Percentiles rank a stretch among this genome's conserved stretches.
These are phyloP conservation scores for Xylariomycetidae sp. DNA, from an alignment of 2,329 filamentous ascomycete species.

Conservation along the genomic window DNA sequence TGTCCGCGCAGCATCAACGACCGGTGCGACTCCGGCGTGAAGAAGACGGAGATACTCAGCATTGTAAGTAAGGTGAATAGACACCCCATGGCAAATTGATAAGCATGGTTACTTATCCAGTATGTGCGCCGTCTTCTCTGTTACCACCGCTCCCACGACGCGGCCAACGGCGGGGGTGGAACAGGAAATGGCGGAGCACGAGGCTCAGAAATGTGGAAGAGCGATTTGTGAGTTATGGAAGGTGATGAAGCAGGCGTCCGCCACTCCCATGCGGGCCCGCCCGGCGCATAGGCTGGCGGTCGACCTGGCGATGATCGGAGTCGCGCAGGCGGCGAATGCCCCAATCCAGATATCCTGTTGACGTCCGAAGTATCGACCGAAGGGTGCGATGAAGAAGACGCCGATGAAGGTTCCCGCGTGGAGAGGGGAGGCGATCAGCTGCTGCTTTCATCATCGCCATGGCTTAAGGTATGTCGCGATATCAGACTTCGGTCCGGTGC, in stretches of 20 bases:
- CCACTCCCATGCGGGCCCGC: slow-evolving; percentile 18
- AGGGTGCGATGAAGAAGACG: slow-evolving; percentile 13
- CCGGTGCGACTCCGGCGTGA: slow-evolving; percentile 23
- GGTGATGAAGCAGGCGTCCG: slow-evolving; percentile 22
- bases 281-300: slow-evolving; percentile 17
- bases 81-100: slow-evolving; percentile 13
- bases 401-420: slow-evolving; percentile 21
- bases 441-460: no score
- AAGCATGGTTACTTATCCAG: slow-evolving; percentile 12
- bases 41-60: slow-evolving; percentile 15
- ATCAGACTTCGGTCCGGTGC: no score
- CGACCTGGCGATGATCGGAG: slow-evolving; percentile 16
- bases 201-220: slow-evolving; percentile 12
- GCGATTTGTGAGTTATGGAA: slow-evolving; percentile 22
- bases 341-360: slow-evolving; percentile 20
- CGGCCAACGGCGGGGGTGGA: slow-evolving; percentile 12
- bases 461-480: no score
- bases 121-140: slow-evolving; percentile 12
- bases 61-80: slow-evolving; percentile 12
- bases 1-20: slow-evolving; percentile 24
- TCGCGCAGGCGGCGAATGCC: slow-evolving; percentile 11
- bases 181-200: slow-evolving; percentile 11
- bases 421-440: slow-evolving; percentile 21
- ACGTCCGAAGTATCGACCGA: slow-evolving; percentile 18
- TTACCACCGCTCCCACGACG: slow-evolving; percentile 10